These are phyloP conservation scores for Pisolithus microcarpus DNA, from an alignment of 768 basidiomycete genomes.

Conservation along the genomic window DNA sequence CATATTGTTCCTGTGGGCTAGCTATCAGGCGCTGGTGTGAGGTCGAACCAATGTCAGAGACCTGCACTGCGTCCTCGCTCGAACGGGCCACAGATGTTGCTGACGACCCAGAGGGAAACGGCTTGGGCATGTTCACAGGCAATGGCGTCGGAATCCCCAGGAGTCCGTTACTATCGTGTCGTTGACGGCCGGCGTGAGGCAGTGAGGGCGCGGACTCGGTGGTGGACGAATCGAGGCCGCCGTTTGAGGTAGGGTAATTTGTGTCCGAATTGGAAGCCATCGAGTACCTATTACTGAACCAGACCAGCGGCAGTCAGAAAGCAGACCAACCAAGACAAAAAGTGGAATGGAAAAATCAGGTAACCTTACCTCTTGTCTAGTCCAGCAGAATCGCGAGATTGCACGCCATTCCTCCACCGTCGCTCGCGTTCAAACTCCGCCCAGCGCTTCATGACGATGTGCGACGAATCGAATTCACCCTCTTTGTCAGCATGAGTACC, in stretches of 20 bases:
- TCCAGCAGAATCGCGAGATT: conserved; percentile 72
- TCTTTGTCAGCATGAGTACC: conserved; percentile 86
- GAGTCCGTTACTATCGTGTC: conserved; percentile 64
- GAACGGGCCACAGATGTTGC: conserved; percentile 40
- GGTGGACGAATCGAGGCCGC: conserved; percentile 51
- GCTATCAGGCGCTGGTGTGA: conserved; percentile 40
- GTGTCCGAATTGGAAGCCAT: conserved; percentile 71
- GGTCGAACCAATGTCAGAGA: conserved; percentile 29
- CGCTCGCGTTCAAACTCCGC: conserved; percentile 95
- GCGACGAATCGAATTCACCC: conserved; percentile 92
- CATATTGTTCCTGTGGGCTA: conserved; percentile 29
- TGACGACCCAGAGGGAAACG: conserved; percentile 36
- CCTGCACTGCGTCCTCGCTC: conserved; percentile 34
- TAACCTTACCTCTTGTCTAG: conserved; percentile 63
- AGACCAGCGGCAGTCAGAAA: background rate
- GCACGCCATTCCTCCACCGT: conserved; percentile 82
- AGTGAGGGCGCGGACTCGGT: conserved; percentile 43
- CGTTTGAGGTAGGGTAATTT: conserved; percentile 47
- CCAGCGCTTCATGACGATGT: conserved; percentile 99
- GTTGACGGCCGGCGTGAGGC: conserved; percentile 37
- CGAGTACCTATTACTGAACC: conserved; percentile 56
- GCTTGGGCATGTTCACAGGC: conserved; percentile 42
- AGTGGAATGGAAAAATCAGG: conserved; percentile 7
- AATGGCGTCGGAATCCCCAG: conserved; percentile 73
- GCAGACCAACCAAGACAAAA: conserved; percentile 21